phyloP scores from a whole-genome alignment of 805 yeast genomes.

The Ogataea methanolica region DNA sequence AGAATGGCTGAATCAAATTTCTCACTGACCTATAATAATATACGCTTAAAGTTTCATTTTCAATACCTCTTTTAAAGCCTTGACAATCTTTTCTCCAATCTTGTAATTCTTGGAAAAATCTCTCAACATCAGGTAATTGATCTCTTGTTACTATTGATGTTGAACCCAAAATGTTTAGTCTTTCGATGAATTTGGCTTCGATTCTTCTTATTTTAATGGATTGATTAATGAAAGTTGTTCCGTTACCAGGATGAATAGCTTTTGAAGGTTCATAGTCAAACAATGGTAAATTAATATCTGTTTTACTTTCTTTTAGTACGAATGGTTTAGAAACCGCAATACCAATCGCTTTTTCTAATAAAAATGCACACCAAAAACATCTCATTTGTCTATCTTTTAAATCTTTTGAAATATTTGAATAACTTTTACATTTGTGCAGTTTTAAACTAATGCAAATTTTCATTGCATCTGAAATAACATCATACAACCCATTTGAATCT shows the following conservation, averaged over 20 bases:
- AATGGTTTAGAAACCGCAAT: constrained; percentile 59
- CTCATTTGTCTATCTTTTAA: constrained; percentile 40
- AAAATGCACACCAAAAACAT: constrained; percentile 60
- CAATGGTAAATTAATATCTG: constrained; percentile 44
- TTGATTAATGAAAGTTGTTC: constrained; percentile 49
- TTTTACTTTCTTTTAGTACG: constrained; percentile 45
- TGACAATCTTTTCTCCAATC: constrained; percentile 53
- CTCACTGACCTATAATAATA: constrained; percentile 60
- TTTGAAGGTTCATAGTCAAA: constrained; percentile 42
- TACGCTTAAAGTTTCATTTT: constrained; percentile 53
- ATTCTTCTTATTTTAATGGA: constrained; percentile 52
- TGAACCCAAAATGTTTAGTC: constrained; percentile 36
- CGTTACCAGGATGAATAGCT: constrained; percentile 30
- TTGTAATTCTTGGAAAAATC: constrained; percentile 49
- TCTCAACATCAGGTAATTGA: constrained; percentile 48
- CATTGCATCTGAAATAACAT: constrained; percentile 51
- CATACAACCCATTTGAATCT: constrained; percentile 51
- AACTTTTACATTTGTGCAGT: constrained; percentile 34
- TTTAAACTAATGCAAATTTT: constrained; percentile 35
- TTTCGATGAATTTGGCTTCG: constrained; percentile 56
- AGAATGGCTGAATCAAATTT: constrained; percentile 56
- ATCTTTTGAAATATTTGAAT: constrained; percentile 24
- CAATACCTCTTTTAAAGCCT: constrained; percentile 43
- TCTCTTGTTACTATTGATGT: constrained; percentile 25
- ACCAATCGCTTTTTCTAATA: constrained; percentile 58